Base-by-base conservation (phyloP, 805 yeast genomes). In the Metschnikowia reukaufii region DNA sequence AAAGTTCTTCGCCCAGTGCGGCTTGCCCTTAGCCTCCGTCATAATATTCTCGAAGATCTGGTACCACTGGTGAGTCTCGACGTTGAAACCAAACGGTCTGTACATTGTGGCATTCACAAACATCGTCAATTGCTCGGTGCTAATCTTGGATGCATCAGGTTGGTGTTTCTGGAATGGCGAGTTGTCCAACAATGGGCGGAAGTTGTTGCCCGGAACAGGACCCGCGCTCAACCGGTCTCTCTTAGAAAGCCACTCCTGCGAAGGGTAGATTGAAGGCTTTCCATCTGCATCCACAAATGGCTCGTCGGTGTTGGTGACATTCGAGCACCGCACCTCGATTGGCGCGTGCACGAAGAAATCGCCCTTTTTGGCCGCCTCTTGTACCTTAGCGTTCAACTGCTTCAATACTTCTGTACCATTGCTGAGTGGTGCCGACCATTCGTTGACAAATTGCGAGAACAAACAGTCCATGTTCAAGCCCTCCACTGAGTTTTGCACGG, bases 1-100 rank as follows among this genome's bases (percentile, higher is more conserved):
- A 65, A 89, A 92, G 66, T 90, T 91, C 73, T 92, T 92, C 15
- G 99, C 99, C 99, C 99, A 92, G 66, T 92, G 99, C 2, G 99
- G 99, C 64, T 83, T 87, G 36, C 99, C 99, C 31, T 86, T 90
- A 23, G 86, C 90, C 21, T 80, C 82, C 42, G 75, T 76, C 75
- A 91, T 73, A 1, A 88, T 79, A 44, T 79, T 78, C 67, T 92
- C 99, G 65, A 92, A 92, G n/a, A 76, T 72, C 41, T 78, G 77
- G 67, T 79, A 92, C 97, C 97, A 92, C 55, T 81, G 76, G 38
- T 79, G 81, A 30, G 89, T 82, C 36, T 86, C 84, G 9, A 90
- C 84, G 58, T 83, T 78, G 47, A 79, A 77, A 30, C 79, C 77
- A 67, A 92, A 92, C n/a, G 99, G 99, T 66, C 97, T 78, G 66